Conservation (phyloP, 306 rosid species). For the Quercus suber region DNA sequence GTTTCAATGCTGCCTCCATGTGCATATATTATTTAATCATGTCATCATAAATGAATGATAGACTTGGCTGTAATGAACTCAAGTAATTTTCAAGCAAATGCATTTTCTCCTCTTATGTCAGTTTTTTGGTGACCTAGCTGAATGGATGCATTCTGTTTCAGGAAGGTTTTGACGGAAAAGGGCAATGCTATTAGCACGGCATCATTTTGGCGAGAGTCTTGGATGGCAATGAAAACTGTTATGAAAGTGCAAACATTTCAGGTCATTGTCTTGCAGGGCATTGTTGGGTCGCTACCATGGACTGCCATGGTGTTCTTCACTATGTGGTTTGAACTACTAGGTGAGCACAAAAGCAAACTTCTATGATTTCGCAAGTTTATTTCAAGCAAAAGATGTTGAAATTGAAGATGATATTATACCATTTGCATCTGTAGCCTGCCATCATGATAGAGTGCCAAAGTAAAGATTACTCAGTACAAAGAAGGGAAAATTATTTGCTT, state of each 20-base stretch:
- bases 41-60: not conserved
- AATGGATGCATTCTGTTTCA: slow-evolving; percentile 23
- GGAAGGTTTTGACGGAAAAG: slow-evolving; percentile 46
- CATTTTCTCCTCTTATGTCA: slow-evolving; percentile 8
- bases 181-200: slow-evolving; percentile 41
- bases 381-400: not conserved
- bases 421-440: not conserved
- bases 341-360: slow-evolving; percentile 39
- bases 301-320: slow-evolving; percentile 99
- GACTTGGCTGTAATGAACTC: no score
- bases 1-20: not conserved
- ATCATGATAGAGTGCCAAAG: not conserved
- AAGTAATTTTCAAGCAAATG: not conserved
- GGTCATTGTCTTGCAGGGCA: slow-evolving; percentile 86
- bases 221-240: slow-evolving; percentile 77
- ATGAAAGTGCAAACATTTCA: slow-evolving; percentile 79
- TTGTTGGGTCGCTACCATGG: slow-evolving; percentile 97
- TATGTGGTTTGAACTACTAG: slow-evolving; percentile 96
- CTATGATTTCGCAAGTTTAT: not conserved
- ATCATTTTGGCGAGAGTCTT: slow-evolving; percentile 71
- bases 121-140: slow-evolving; percentile 21
- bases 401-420: not conserved
- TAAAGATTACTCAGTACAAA: not conserved
- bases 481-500: not conserved
- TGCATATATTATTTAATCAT: not conserved